Percentiles rank a stretch among this genome's conserved stretches.
Evolutionary conservation across 1,284 basidiomycete genomes (phyloP).

Genomic region (Rhodotorula glutinis): DNA sequence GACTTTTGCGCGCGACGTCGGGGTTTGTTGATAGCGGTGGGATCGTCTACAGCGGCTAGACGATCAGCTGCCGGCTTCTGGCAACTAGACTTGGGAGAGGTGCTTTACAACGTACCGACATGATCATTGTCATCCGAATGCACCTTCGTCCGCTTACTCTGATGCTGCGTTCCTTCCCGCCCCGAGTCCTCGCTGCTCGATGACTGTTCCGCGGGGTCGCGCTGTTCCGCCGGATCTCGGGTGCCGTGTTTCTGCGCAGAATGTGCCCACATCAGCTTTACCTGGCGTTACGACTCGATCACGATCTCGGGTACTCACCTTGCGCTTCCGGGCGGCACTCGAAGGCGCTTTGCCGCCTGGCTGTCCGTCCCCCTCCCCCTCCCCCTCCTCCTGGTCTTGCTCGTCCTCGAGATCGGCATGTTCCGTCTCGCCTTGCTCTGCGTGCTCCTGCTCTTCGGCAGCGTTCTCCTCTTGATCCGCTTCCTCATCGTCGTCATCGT

Average conservation of each 20-base stretch:
- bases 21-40: conserved; percentile 7
- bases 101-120: neutral
- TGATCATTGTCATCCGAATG: conserved; percentile 17
- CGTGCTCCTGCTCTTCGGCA: conserved; percentile 1
- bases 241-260: conserved; percentile 17
- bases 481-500: conserved; percentile 6
- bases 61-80: no score
- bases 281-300: no score
- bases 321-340: conserved; percentile 35
- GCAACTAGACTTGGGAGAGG: no score
- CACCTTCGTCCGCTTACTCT: conserved; percentile 23
- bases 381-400: conserved; percentile 1
- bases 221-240: conserved; percentile 24
- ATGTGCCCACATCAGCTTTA: no score
- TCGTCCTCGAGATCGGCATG: conserved; percentile 7
- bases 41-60: conserved; percentile 1
- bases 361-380: neutral
- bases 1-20: conserved; percentile 15
- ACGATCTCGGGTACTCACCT: conserved; percentile 16
- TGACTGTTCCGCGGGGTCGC: conserved; percentile 13
- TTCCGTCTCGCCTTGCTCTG: conserved; percentile 1
- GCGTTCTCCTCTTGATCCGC: conserved; percentile 6
- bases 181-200: conserved; percentile 26
- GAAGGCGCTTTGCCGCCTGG: conserved; percentile 9
- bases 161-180: conserved; percentile 11